phyloP scores from a whole-genome alignment of 148 eudicot genomes.

The Rhododendron mucronatum region DNA sequence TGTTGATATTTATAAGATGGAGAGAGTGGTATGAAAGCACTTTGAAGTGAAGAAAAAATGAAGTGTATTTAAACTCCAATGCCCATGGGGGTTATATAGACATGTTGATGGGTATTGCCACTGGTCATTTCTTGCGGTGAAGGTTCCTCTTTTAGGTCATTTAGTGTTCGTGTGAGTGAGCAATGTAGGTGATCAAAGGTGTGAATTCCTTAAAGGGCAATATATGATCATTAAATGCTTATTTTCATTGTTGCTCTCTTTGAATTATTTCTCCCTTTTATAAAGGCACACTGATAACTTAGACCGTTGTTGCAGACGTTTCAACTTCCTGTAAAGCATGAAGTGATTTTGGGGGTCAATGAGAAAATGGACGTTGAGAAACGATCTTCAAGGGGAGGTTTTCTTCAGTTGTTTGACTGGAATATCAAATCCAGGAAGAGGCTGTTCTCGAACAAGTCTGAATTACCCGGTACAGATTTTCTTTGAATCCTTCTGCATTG shows the following conservation, averaged over 20 bases:
- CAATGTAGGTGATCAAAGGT: not conserved
- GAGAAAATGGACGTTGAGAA: conserved; percentile 73
- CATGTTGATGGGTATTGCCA: not conserved
- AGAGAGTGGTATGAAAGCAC: not conserved
- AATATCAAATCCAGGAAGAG: conserved; percentile 81
- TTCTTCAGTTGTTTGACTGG: conserved; percentile 93
- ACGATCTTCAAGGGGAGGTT: conserved; percentile 65
- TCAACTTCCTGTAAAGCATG: conserved; percentile 10
- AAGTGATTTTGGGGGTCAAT: conserved; percentile 9
- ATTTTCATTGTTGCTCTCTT: not conserved
- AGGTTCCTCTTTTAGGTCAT: not conserved
- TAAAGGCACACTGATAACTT: conserved; percentile 1
- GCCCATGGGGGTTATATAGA: not conserved
- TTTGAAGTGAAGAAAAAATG: not conserved
- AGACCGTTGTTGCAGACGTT: conserved; percentile 21
- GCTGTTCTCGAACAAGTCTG: conserved; percentile 74
- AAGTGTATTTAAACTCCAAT: not conserved
- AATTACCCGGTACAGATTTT: conserved; percentile 38
- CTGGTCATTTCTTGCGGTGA: not conserved
- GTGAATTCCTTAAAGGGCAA: not conserved
- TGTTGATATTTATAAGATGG: not conserved
- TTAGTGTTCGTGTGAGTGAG: not conserved
- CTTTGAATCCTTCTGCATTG: not conserved
- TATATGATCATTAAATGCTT: not conserved
- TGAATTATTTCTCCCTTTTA: not conserved